These are phyloP conservation scores for Stachybotrys elegans DNA, from an alignment of 2,329 filamentous ascomycete species.

Conservation along the genomic window DNA sequence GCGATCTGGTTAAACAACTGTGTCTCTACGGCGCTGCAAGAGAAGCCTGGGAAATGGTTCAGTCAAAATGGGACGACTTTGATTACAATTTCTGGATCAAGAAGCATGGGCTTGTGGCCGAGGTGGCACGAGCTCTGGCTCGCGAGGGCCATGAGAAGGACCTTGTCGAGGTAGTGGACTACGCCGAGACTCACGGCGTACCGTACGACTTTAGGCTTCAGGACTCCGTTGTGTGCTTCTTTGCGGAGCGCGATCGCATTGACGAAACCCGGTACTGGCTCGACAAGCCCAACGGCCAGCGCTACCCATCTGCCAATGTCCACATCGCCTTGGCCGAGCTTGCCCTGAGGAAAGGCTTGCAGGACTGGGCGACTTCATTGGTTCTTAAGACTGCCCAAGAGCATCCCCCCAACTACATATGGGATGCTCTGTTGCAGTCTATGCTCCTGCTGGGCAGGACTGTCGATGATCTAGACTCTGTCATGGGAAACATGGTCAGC, in stretches of 20 bases:
- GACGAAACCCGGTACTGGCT: conserved; percentile 66
- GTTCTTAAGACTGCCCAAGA: conserved; percentile 48
- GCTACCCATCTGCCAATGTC: conserved; percentile 13
- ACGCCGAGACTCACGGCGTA: conserved; percentile 43
- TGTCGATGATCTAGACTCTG: conserved; percentile 43
- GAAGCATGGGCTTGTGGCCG: conserved; percentile 15
- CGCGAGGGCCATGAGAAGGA: conserved; percentile 53
- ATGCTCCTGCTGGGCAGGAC: conserved; percentile 64
- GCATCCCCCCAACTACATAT: conserved; percentile 48
- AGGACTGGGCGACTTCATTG: conserved; percentile 57
- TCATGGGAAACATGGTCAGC: conserved; percentile 68
- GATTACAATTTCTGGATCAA: not conserved
- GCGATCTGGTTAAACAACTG: conserved; percentile 33
- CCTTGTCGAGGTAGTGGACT: conserved; percentile 49
- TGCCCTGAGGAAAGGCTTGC: conserved; percentile 52
- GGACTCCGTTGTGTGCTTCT: conserved; percentile 56
- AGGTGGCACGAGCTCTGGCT: conserved; percentile 51
- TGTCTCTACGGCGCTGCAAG: conserved; percentile 48
- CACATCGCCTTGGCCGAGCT: conserved; percentile 36
- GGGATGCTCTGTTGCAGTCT: conserved; percentile 72
- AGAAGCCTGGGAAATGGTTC: conserved; percentile 45
- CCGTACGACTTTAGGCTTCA: conserved; percentile 42
- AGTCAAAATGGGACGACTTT: conserved; percentile 22
- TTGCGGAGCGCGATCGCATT: conserved; percentile 51
- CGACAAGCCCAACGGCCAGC: conserved; percentile 40